Percentiles rank a stretch among this genome's conserved stretches.
These are phyloP conservation scores for Daldinia loculata DNA, from an alignment of 495 filamentous ascomycete genomes.

Conservation along the genomic window DNA sequence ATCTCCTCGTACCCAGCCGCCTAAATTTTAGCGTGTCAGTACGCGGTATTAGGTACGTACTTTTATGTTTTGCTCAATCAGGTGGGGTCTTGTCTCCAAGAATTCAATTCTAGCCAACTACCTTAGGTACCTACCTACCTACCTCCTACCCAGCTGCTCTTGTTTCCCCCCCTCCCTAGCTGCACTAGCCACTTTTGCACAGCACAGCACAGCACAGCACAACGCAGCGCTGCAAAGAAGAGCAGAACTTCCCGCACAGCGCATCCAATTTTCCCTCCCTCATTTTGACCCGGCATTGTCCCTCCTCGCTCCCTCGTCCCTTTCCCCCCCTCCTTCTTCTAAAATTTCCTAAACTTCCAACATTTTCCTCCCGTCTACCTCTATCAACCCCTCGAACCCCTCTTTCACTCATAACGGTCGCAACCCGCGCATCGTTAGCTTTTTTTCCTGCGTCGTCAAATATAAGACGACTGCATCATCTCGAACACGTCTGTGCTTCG, in stretches of 20 bases:
- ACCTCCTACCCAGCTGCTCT: not conserved
- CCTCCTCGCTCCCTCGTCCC: conserved; percentile 50
- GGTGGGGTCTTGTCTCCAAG: conserved; percentile 19
- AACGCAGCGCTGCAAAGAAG: conserved; percentile 17
- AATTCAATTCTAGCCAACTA: conserved; percentile 24
- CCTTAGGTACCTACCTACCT: not conserved
- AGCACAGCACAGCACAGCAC: conserved; percentile 32
- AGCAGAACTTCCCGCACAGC: conserved; percentile 28
- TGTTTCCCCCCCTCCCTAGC: conserved; percentile 24
- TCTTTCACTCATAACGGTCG: conserved; percentile 49
- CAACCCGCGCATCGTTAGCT: conserved; percentile 47
- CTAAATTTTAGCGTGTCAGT: conserved; percentile 32
- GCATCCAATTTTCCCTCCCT: conserved; percentile 51
- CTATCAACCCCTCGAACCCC: conserved; percentile 62
- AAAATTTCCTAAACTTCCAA: conserved; percentile 46
- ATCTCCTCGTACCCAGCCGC: conserved; percentile 35
- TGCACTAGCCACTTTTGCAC: conserved; percentile 43
- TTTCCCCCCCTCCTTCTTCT: conserved; percentile 51
- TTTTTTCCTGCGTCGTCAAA: conserved; percentile 37
- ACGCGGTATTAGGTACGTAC: conserved; percentile 21
- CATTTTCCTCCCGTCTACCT: conserved; percentile 48
- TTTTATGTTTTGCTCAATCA: conserved; percentile 16
- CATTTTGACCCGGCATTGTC: conserved; percentile 50
- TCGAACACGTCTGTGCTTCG: conserved; percentile 57
- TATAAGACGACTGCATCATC: conserved; percentile 60